Base-by-base conservation (phyloP, 2,329 filamentous ascomycete genomes). In the Xylaria sp. region DNA sequence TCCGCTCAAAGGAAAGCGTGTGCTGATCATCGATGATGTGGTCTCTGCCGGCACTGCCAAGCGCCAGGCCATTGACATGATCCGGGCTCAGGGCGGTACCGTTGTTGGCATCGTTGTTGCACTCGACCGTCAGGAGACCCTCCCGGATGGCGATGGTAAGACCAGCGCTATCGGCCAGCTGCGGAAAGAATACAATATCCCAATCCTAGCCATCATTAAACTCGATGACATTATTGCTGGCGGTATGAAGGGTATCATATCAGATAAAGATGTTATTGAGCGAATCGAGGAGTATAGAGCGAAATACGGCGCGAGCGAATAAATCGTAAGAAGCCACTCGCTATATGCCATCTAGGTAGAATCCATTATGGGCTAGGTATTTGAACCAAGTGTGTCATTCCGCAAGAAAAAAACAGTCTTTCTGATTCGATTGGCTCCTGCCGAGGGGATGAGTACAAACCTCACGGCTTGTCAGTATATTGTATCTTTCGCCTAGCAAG, bases 41-140 rank as follows among this genome's bases (percentile, higher is more conserved):
- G 95, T 98, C 77, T 98, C 94, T 0, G 95, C 94, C 0, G 96
- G 96, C 32, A 98, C 94, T 1, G 96, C 96, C 48, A 94, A 98
- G 83, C 87, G 94, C 67, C 94, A 98, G 81, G 93, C 95, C 16
- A 94, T 98, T 69, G 90, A 90, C 63, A 96, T 97, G 81, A 97
- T 98, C 79, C 87, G 90, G 75, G 89, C 89, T 75, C 92, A 97
- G 79, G 96, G 95, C 2, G 96, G 95, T 1, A 88, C 87, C 60
- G 89, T 98, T 25, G 92, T 92, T 3, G 95, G 94, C 35, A 94
- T 98, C 66, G 88, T 98, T 23, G 92, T 99, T 37, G 92, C 94
- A 3, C 86, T 98, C 73, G 93, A 98, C 81, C 88, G 95, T 68
- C 91, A 91, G 85, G 93, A 97, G 86, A 94, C 92, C 83, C 87